Evolutionary conservation across 345 rosid genomes (phyloP).

Genomic region (Lepidium didymum): DNA sequence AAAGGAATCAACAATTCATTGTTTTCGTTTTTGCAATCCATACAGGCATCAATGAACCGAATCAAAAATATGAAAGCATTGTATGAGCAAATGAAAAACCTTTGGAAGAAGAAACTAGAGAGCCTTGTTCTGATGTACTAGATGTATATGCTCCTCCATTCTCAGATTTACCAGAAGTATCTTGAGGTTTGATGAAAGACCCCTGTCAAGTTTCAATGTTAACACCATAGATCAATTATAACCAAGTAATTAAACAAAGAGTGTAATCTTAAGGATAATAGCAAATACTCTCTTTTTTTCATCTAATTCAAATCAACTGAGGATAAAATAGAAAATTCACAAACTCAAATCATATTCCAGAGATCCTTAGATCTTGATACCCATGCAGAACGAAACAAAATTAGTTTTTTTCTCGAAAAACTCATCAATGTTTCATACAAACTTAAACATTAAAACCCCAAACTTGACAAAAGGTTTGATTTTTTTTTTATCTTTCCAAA

Average conservation of each 20-base stretch:
- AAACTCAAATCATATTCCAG: not conserved
- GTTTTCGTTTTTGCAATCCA: not conserved
- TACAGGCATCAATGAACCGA: not conserved
- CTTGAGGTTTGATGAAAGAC: slow-evolving; percentile 50
- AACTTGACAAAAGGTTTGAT: too few species aligned
- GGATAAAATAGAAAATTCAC: not conserved
- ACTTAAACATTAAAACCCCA: not conserved
- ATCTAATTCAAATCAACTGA: not conserved
- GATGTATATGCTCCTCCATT: slow-evolving; percentile 43
- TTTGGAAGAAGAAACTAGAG: slow-evolving; percentile 52
- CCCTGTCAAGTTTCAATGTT: slow-evolving; percentile 53
- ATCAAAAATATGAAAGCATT: not conserved
- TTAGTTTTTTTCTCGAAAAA: not conserved
- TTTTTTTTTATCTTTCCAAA: too few species aligned
- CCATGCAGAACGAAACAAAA: not conserved
- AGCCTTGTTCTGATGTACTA: slow-evolving; percentile 38
- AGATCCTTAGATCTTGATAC: not conserved
- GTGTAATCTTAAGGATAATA: not conserved
- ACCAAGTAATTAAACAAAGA: not conserved
- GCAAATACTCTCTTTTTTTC: not conserved
- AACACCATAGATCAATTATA: not conserved
- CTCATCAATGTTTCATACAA: not conserved
- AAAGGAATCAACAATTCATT: slow-evolving; percentile 10
- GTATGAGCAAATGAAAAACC: slow-evolving; percentile 25
- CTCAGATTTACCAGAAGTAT: slow-evolving; percentile 43